Evolutionary conservation across 768 basidiomycete species (phyloP), one percentile per base, ranked within the genome.

Genomic region (Sarcomyxa edulis): DNA sequence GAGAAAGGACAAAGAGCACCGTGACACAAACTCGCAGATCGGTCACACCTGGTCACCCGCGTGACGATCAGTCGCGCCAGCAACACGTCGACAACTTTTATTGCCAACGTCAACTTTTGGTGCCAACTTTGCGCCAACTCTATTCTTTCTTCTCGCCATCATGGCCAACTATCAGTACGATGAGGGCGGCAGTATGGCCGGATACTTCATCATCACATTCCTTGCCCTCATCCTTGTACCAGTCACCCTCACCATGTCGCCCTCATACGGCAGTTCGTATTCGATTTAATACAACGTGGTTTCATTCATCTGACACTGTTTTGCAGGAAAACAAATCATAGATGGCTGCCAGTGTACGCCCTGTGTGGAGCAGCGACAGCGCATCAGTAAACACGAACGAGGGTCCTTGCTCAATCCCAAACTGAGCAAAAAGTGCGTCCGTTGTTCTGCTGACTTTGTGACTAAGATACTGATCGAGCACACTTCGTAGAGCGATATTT

Each of bases 151-250:
- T 46, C 22, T 43, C 26, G 36, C 31, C 28, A 7, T 37, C 32
- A 84, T 88, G 86, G 84, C 83, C 48, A 76, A 82, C 48, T 89
- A 90, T 65, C 72, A 80, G 62, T 91, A 91, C 58, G 88, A 91
- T 60, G 87, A 90, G 67, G 73, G 74, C 32, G 88, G 89, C 47
- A 79, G 78, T 47, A 84, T 91, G 84, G 86, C 87, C 52, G 74
- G 80, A 25, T 97, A 93, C 66, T 97, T 97, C 62, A 62, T 92
- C 44, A 78, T 98, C 39, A 90, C 92, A 6, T 82, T 96, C 57
- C 81, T 97, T 48, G 78, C 81, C 40, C 72, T 97, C 48, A 53
- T 91, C 30, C 78, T 98, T 43, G 59, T 90, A 24, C 95, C 95
- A 0, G 59, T 86, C 45, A 86, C 92, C 1, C 44, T 86, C 31